Conservation (phyloP, 208 protist genomes). For the Trypanosoma platydactyli region DNA sequence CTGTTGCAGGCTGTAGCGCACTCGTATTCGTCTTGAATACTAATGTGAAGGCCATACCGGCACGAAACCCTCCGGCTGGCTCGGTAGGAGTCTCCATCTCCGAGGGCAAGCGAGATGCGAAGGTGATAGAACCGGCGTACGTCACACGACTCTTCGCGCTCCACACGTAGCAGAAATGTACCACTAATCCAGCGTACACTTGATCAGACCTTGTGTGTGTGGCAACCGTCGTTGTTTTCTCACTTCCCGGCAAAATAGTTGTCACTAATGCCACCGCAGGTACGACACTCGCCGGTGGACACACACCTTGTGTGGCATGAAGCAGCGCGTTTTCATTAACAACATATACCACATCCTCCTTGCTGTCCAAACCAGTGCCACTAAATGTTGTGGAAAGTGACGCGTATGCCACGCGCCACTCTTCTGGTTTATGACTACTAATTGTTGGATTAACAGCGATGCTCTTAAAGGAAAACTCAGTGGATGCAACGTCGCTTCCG, state of each 20-base stretch:
- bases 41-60: constrained; percentile 41
- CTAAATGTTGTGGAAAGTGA: constrained; percentile 53
- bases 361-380: constrained; percentile 46
- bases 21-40: constrained; percentile 50
- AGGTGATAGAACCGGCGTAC: constrained; percentile 49
- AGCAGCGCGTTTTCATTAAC: constrained; percentile 39
- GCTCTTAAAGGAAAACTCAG: constrained; percentile 52
- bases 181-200: constrained; percentile 32
- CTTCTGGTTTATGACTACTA: constrained; percentile 27
- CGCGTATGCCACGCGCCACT: constrained; percentile 71
- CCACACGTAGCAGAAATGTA: constrained; percentile 85
- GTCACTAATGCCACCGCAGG: constrained; percentile 38
- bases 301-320: constrained; percentile 38
- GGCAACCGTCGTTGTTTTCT: constrained; percentile 29
- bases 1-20: constrained; percentile 28
- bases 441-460: constrained; percentile 41
- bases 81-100: constrained; percentile 29
- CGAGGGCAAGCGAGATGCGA: constrained; percentile 47
- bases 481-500: constrained; percentile 29
- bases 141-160: constrained; percentile 36
- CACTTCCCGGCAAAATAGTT: constrained; percentile 23
- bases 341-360: constrained; percentile 50
- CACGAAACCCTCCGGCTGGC: constrained; percentile 39
- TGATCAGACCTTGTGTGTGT: constrained; percentile 52
- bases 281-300: constrained; percentile 38